These are phyloP conservation scores for Neofusicoccum laricinum DNA, from an alignment of 2,329 filamentous ascomycete genomes.

Conservation along the genomic window DNA sequence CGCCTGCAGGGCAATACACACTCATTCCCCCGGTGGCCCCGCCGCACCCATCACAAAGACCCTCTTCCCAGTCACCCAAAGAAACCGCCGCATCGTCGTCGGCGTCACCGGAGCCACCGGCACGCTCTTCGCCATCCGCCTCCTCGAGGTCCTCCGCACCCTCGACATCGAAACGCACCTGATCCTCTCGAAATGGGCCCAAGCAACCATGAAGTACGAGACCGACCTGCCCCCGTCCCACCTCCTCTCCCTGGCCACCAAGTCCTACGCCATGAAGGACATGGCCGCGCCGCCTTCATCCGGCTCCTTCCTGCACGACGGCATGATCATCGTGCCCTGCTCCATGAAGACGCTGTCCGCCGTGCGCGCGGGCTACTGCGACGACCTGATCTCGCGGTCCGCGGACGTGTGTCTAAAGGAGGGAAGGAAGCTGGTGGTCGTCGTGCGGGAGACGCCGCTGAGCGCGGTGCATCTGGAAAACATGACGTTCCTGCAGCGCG, in stretches of 20 bases:
- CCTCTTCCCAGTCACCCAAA: constrained; percentile 3
- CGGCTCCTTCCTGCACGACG: constrained; percentile 44
- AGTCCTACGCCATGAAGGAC: constrained; percentile 42
- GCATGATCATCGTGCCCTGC: constrained; percentile 51
- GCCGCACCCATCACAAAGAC: neutral
- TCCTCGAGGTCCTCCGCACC: constrained; percentile 39
- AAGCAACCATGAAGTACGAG: constrained; percentile 35
- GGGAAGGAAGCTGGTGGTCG: constrained; percentile 38
- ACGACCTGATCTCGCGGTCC: constrained; percentile 46
- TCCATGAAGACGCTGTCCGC: constrained; percentile 50
- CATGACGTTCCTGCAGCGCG: constrained; percentile 34
- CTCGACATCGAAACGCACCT: constrained; percentile 45
- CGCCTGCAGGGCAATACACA: neutral
- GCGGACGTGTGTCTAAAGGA: constrained; percentile 51
- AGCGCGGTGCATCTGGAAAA: constrained; percentile 49
- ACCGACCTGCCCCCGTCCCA: constrained; percentile 12
- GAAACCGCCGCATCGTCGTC: constrained; percentile 41
- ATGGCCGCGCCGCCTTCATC: constrained; percentile 45
- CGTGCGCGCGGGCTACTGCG: constrained; percentile 41
- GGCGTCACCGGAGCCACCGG: constrained; percentile 53
- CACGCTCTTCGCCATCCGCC: constrained; percentile 42
- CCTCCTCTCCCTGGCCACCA: constrained; percentile 14
- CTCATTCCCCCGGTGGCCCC: neutral
- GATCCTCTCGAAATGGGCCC: constrained; percentile 50
- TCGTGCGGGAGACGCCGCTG: constrained; percentile 45